Percentiles rank a stretch among this genome's conserved stretches.
Conservation (phyloP, 805 yeast genomes). For the Candida palmyrensis region DNA sequence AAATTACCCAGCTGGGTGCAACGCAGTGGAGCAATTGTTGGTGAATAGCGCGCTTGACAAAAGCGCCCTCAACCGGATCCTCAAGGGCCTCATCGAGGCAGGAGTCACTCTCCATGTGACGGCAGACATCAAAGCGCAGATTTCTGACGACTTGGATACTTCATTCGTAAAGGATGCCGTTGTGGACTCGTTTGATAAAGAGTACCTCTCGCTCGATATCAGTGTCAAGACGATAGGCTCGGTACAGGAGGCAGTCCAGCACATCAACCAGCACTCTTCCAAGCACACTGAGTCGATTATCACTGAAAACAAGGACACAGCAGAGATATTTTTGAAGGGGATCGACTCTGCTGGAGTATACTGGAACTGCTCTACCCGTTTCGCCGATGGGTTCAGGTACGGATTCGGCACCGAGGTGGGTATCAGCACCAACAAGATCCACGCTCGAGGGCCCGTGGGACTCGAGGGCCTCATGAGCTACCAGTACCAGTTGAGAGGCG, state of each 20-base stretch:
- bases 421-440: conserved; percentile 92
- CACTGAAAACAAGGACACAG: conserved; percentile 66
- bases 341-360: conserved; percentile 95
- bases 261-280: conserved; percentile 88
- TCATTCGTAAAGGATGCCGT: conserved; percentile 43
- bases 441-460: conserved; percentile 98
- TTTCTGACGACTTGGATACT: conserved; percentile 13
- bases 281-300: conserved; percentile 93
- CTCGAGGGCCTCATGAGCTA: conserved; percentile 94
- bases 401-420: conserved; percentile 99
- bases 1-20: conserved; percentile 98
- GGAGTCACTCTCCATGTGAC: conserved; percentile 74
- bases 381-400: conserved; percentile 97
- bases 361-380: conserved; percentile 96
- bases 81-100: conserved; percentile 45
- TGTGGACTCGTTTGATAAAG: conserved; percentile 72
- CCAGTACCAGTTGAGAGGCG: conserved; percentile 88
- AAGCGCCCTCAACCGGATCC: conserved; percentile 16
- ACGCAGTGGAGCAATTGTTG: conserved; percentile 86
- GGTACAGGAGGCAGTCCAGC: conserved; percentile 70
- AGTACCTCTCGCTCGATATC: conserved; percentile 77
- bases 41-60: conserved; percentile 43
- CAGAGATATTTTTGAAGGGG: conserved; percentile 75
- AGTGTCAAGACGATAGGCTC: conserved; percentile 62
- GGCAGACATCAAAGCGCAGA: conserved; percentile 38